Evolutionary conservation across 331 rosid genomes (phyloP).

Genomic region (Acacia pycnantha): DNA sequence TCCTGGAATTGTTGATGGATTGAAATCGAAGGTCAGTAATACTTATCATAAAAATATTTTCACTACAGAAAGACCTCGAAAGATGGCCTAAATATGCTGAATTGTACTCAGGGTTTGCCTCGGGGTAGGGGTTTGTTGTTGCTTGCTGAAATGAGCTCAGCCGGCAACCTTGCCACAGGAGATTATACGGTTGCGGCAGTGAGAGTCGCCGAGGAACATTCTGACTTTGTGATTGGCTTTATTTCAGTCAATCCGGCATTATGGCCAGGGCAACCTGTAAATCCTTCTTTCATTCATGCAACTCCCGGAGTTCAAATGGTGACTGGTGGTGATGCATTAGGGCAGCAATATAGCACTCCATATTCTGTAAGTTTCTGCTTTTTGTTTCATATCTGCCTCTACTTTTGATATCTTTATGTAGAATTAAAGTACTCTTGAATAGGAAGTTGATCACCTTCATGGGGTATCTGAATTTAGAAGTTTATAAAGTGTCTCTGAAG

Average conservation of each 20-base stretch:
- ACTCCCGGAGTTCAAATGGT: conserved; percentile 86
- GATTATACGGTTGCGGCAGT: conserved; percentile 78
- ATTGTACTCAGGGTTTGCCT: conserved; percentile 66
- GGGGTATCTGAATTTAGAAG: not conserved
- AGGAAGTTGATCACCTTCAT: not conserved
- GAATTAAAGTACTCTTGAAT: not conserved
- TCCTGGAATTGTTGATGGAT: conserved; percentile 87
- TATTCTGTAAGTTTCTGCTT: conserved; percentile 56
- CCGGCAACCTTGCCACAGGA: conserved; percentile 85
- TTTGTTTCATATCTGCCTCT: not conserved
- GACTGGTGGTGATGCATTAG: conserved; percentile 75
- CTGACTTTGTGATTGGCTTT: conserved; percentile 86
- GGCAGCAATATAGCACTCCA: conserved; percentile 90
- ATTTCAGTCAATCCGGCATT: conserved; percentile 90
- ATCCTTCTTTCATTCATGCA: conserved; percentile 84
- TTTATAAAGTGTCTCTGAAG: not conserved
- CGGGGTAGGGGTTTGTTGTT: conserved; percentile 69
- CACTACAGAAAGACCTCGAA: not conserved
- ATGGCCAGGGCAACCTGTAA: conserved; percentile 73
- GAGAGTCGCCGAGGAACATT: conserved; percentile 80
- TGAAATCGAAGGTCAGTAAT: conserved; percentile 65
- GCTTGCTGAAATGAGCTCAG: conserved; percentile 94
- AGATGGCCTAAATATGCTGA: conserved; percentile 11
- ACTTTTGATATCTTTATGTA: not conserved
- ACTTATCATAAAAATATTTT: not conserved